phyloP scores from a whole-genome alignment of 768 basidiomycete species.

The Mycena venus region DNA sequence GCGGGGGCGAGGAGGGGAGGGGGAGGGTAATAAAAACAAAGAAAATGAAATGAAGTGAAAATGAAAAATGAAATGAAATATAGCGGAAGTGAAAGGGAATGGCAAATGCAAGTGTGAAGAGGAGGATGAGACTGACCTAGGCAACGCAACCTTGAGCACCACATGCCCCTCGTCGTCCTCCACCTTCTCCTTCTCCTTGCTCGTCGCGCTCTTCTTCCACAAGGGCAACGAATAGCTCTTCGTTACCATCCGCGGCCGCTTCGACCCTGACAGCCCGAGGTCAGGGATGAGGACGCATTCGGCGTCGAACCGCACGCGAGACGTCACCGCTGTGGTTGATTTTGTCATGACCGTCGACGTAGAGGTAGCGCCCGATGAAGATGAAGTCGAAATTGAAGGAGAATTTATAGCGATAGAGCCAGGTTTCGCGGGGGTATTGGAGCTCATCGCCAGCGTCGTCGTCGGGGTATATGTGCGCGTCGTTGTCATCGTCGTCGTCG shows the following conservation, averaged over 20 bases:
- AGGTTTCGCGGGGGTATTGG: no score
- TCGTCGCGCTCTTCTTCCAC: conserved; percentile 57
- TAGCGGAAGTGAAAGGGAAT: not conserved
- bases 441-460: no score
- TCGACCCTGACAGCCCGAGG: conserved; percentile 47
- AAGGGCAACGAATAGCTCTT: conserved; percentile 79
- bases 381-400: not conserved
- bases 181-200: conserved; percentile 46
- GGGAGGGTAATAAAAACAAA: not conserved
- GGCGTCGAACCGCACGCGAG: conserved; percentile 75
- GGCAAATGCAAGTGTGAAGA: no score
- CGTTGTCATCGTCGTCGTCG: not conserved
- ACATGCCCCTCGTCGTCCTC: conserved; percentile 35
- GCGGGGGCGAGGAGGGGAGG: not conserved
- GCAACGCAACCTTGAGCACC: conserved; percentile 72
- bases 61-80: not conserved
- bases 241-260: conserved; percentile 66
- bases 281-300: conserved; percentile 86
- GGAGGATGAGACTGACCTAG: conserved; percentile 59
- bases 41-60: not conserved
- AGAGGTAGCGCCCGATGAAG: not conserved
- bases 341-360: not conserved
- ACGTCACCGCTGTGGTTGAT: not conserved
- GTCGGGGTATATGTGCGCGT: not conserved
- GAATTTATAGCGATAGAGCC: not conserved